phyloP scores from a whole-genome alignment of 108 stramenopile genomes.

The Aureococcus anophagefferens region DNA sequence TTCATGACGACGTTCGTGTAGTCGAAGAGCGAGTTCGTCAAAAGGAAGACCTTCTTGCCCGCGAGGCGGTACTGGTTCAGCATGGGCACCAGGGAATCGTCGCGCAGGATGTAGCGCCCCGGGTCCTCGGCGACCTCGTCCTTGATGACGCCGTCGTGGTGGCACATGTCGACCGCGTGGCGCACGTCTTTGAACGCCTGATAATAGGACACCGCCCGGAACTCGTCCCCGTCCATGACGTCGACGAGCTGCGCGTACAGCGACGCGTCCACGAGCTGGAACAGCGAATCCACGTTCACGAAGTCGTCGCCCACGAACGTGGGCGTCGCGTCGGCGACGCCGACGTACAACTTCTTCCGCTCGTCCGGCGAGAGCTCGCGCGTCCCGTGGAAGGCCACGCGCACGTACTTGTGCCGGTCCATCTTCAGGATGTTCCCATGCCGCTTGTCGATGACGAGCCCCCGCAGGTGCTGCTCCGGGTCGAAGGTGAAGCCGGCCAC shows the following conservation, averaged over 20 bases:
- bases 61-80: conserved; percentile 51
- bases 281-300: conserved; percentile 86
- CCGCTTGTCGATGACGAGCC: conserved; percentile 84
- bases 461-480: conserved; percentile 56
- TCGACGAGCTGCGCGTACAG: conserved; percentile 73
- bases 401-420: conserved; percentile 88
- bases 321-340: conserved; percentile 67
- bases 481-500: conserved; percentile 75
- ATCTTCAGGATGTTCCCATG: conserved; percentile 88
- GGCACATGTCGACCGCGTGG: conserved; percentile 84
- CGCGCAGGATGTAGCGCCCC: conserved; percentile 70
- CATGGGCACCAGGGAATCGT: conserved; percentile 77
- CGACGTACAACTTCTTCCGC: conserved; percentile 60
- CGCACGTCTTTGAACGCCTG: conserved; percentile 74
- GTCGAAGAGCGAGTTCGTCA: conserved; percentile 89
- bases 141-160: conserved; percentile 92
- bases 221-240: conserved; percentile 47
- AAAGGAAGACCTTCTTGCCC: conserved; percentile 78
- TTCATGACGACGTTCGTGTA: conserved; percentile 91
- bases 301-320: conserved; percentile 73
- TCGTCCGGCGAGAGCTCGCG: conserved; percentile 54
- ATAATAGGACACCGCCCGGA: conserved; percentile 39
- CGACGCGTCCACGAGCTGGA: conserved; percentile 61
- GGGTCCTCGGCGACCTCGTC: conserved; percentile 76
- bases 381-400: conserved; percentile 81